A percentile compares a stretch with the other conserved stretches of the same genome.
phyloP scores from a whole-genome alignment of 2,329 filamentous ascomycete genomes.

The Venturia effusa region DNA sequence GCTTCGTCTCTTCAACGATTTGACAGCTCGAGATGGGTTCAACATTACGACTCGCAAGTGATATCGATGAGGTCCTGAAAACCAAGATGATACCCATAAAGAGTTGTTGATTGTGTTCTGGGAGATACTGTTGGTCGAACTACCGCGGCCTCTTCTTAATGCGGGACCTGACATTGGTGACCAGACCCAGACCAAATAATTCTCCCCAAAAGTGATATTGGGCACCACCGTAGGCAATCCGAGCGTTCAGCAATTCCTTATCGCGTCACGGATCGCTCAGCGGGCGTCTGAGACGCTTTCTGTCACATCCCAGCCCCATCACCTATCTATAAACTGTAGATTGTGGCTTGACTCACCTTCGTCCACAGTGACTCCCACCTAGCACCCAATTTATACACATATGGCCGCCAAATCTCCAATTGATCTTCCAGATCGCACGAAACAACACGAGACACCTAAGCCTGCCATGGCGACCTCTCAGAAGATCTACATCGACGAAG shows the following conservation, averaged over 20 bases:
- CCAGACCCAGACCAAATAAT: neutral
- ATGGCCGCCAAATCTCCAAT: conserved; percentile 2
- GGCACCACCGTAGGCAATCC: neutral
- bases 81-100: neutral
- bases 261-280: neutral
- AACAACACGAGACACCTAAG: neutral
- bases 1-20: neutral
- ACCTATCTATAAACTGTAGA: too few relatives aligned
- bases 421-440: conserved; percentile 6
- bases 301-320: neutral
- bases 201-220: neutral
- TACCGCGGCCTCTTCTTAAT: neutral
- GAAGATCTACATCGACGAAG: conserved; percentile 67
- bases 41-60: neutral
- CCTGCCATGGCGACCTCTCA: conserved; percentile 7
- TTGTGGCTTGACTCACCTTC: neutral
- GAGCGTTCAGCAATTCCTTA: neutral
- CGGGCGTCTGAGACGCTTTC: neutral
- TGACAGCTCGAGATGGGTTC: neutral
- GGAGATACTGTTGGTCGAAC: neutral
- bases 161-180: neutral
- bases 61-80: neutral
- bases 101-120: neutral
- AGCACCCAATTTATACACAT: neutral
- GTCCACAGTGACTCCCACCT: neutral